Evolutionary conservation across 1,284 basidiomycete genomes (phyloP), one percentile per base, ranked within the genome.

Genomic region (Ustilago esculenta): DNA sequence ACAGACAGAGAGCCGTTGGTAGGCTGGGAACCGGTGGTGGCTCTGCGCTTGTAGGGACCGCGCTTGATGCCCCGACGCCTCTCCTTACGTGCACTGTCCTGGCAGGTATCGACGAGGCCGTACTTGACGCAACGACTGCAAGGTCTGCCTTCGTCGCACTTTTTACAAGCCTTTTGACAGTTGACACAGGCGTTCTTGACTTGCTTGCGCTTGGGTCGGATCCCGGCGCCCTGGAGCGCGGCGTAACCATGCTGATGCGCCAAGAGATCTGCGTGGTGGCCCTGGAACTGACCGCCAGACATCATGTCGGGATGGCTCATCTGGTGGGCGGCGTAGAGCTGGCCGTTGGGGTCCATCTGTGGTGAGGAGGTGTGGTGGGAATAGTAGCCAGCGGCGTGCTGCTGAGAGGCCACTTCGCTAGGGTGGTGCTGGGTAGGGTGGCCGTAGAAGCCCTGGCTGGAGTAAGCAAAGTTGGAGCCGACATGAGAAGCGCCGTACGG

Each of bases 161-260:
- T 92, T 85, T 92, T 92, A 86, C 90, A 92, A 1, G 91, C 90
- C 82, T 90, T 91, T 83, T 92, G 91, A 81, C 91, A 92, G 75
- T 90, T 90, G 41, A 90, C 90, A 83, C 91, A 92, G 50, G 91
- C 91, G 73, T 92, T 92, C 87, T 92, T 92, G 85, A 92, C 91
- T 80, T 92, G 91, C 61, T 89, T 86, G 72, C 91, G 89, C 83
- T 92, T 92, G 35, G 73, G 50, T 9, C 72, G 71, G 24, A 73
- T 52, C 25, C 57, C 66, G 9, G 47, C 59, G 15, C 45, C 59
- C 27, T 63, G 64, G 5, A 68, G 51, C 2, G 55, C 54, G 18
- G 44, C 56, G 45, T 68, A 65, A 15, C 55, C 50, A 43, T 57
- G 53, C 52, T 61, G 55, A 33, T 65, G 65, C 15, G 50, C 50